Percentiles rank a stretch among this genome's conserved stretches.
Evolutionary conservation across 805 yeast genomes (phyloP).

Genomic region (Brettanomyces anomalus): DNA sequence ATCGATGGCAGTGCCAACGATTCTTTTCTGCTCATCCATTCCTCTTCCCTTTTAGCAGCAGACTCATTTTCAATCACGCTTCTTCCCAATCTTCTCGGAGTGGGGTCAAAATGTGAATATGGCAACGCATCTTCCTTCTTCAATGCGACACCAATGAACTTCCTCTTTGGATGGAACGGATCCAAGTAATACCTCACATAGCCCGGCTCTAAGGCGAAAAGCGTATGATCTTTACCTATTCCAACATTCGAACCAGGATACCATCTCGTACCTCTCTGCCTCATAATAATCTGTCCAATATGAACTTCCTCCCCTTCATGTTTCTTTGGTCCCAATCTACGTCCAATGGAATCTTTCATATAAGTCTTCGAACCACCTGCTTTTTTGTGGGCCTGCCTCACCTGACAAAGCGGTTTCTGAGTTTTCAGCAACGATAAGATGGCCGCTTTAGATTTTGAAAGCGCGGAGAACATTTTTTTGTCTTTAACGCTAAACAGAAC

Average conservation of each 20-base stretch:
- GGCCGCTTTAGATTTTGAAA: no score
- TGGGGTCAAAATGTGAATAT: constrained; percentile 84
- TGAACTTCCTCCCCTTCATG: constrained; percentile 70
- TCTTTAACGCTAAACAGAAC: no score
- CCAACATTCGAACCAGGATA: constrained; percentile 90
- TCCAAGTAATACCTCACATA: constrained; percentile 84
- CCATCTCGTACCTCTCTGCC: constrained; percentile 92
- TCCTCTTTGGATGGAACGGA: constrained; percentile 93
- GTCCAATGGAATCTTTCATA: constrained; percentile 91
- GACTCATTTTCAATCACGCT: constrained; percentile 39
- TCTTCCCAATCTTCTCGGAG: constrained; percentile 77
- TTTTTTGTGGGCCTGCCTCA: constrained; percentile 87
- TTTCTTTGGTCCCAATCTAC: constrained; percentile 85
- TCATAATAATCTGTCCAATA: constrained; percentile 79
- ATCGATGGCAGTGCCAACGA: constrained; percentile 46
- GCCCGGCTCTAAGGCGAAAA: constrained; percentile 88
- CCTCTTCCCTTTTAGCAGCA: constrained; percentile 50
- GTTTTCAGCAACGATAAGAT: no score
- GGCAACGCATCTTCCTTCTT: constrained; percentile 59
- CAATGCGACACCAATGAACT: constrained; percentile 82
- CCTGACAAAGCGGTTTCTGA: constrained; percentile 10
- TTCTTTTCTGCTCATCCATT: constrained; percentile 60
- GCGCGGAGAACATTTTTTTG: no score
- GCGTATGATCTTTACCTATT: constrained; percentile 90
- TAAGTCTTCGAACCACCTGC: constrained; percentile 94